Evolutionary conservation across 176 grass and related monocot species (phyloP).

Genomic region (Typha latifolia): DNA sequence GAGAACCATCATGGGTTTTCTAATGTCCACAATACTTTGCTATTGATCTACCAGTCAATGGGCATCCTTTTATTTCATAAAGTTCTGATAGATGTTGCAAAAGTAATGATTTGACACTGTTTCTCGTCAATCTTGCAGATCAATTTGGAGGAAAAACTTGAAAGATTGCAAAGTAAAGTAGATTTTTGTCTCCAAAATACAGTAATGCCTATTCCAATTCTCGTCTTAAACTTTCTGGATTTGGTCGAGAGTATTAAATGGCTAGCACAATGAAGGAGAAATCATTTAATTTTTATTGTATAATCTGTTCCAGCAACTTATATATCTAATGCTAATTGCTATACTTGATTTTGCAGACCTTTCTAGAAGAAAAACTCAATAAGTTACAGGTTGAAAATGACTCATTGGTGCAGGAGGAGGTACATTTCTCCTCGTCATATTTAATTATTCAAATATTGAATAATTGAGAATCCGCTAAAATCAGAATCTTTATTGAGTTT

Average conservation of each 20-base stretch:
- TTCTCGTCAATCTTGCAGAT: constrained; percentile 22
- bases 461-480: constrained; percentile 3
- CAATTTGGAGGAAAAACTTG: constrained; percentile 40
- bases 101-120: no score
- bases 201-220: constrained; percentile 30
- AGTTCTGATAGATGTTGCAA: no score
- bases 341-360: constrained; percentile 24
- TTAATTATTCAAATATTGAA: constrained; percentile 16
- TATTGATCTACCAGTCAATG: no score
- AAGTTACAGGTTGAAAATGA: constrained; percentile 53
- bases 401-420: constrained; percentile 56
- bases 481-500: not conserved
- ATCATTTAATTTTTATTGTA: constrained; percentile 9
- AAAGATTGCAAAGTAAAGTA: constrained; percentile 51
- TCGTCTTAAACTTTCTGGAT: not conserved
- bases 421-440: constrained; percentile 21
- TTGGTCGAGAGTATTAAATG: constrained; percentile 9
- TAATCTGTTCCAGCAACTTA: constrained; percentile 4
- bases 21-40: no score
- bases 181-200: constrained; percentile 35
- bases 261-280: constrained; percentile 16
- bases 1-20: no score
- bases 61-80: no score
- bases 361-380: constrained; percentile 52
- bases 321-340: constrained; percentile 12